Evolutionary conservation across 164 flowering plant genomes (phyloP).

Genomic region (Tetracentron sinense): DNA sequence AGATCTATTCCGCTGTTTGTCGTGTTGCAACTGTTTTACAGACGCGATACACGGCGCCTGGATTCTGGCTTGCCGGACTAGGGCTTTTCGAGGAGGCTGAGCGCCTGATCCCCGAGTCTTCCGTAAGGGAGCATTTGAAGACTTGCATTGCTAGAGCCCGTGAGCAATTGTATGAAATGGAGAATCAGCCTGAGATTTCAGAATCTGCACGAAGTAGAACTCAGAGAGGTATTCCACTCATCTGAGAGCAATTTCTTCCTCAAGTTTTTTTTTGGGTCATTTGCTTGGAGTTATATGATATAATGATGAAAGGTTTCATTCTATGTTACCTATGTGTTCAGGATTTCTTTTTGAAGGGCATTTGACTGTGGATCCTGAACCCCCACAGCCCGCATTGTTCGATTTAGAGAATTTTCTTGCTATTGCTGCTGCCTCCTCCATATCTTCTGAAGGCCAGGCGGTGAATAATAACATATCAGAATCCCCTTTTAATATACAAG

Average conservation of each 20-base stretch:
- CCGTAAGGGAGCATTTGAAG: slow-evolving; percentile 60
- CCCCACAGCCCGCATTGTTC: slow-evolving; percentile 82
- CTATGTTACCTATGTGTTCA: slow-evolving; percentile 15
- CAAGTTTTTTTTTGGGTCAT: not conserved
- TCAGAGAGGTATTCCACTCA: slow-evolving; percentile 33
- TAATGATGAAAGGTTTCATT: not conserved
- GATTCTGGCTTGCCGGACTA: slow-evolving; percentile 70
- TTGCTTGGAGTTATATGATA: too few species aligned
- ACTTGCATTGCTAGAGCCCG: slow-evolving; percentile 56
- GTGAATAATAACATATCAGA: slow-evolving; percentile 27
- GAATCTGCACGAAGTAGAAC: slow-evolving; percentile 17
- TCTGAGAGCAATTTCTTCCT: not conserved
- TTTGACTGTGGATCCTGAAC: slow-evolving; percentile 90
- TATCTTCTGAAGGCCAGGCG: slow-evolving; percentile 34
- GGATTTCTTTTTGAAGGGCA: slow-evolving; percentile 95
- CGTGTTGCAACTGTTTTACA: slow-evolving; percentile 73
- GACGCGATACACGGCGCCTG: slow-evolving; percentile 69
- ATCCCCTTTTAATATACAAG: slow-evolving; percentile 20
- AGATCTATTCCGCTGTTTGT: slow-evolving; percentile 73
- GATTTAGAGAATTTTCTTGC: slow-evolving; percentile 53
- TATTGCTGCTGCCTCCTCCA: slow-evolving; percentile 39
- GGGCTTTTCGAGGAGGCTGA: slow-evolving; percentile 62
- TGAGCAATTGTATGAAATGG: slow-evolving; percentile 48
- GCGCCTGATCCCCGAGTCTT: slow-evolving; percentile 33
- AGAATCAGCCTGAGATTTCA: slow-evolving; percentile 31